phyloP scores from a whole-genome alignment of 192 early-diverging fungal species.

The Cetraspora pellucida region DNA sequence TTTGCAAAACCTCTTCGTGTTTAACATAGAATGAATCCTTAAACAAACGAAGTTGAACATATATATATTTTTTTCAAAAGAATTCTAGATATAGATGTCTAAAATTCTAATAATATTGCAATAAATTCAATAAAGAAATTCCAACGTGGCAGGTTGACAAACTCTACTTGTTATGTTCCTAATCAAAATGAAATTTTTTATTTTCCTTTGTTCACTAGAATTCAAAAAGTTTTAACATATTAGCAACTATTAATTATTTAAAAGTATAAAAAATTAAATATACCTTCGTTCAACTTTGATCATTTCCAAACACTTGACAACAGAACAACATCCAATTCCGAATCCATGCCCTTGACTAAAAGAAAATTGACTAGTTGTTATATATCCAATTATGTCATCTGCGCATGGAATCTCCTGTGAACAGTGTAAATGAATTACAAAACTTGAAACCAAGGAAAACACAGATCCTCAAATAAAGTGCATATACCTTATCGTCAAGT shows the following conservation, averaged over 20 bases:
- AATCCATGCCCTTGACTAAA: slow-evolving; percentile 60
- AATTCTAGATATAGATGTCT: too few relatives aligned
- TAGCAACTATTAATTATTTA: not conserved
- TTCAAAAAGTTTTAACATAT: not conserved
- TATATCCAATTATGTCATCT: slow-evolving; percentile 62
- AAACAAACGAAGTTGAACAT: too few relatives aligned
- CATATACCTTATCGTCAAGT: not conserved
- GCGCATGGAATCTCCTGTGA: slow-evolving; percentile 39
- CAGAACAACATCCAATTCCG: slow-evolving; percentile 66
- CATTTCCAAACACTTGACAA: slow-evolving; percentile 51
- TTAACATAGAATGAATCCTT: too few relatives aligned
- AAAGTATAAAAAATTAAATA: not conserved
- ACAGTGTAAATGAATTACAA: too few relatives aligned
- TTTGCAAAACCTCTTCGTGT: too few relatives aligned
- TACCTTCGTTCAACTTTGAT: slow-evolving; percentile 43
- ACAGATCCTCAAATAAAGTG: too few relatives aligned
- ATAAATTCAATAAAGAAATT: slow-evolving; percentile 13
- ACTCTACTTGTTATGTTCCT: slow-evolving; percentile 24
- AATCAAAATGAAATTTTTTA: slow-evolving; percentile 25
- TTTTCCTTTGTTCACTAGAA: slow-evolving; percentile 8
- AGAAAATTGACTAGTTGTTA: slow-evolving; percentile 73
- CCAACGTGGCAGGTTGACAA: slow-evolving; percentile 22
- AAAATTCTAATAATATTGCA: too few relatives aligned
- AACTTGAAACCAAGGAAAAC: too few relatives aligned
- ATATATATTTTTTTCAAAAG: too few relatives aligned